Evolutionary conservation across 768 basidiomycete genomes (phyloP), one percentile per base, ranked within the genome.

Genomic region (Boletellus emodensis): DNA sequence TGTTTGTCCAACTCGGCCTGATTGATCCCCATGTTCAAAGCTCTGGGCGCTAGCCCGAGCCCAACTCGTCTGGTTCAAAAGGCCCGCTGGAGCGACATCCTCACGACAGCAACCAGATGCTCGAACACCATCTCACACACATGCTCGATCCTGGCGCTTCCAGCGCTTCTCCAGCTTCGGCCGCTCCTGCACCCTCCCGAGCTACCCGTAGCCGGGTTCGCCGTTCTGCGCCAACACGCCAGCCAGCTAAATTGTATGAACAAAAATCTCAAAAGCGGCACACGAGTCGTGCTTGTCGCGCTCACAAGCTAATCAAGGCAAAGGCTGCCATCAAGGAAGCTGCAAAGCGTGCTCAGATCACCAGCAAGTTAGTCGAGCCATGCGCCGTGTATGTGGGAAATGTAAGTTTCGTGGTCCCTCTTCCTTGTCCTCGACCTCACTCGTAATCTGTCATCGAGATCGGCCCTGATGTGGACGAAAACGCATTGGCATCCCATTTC

Each of bases 381-480:
- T 64, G 62, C 30, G 71, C 69, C 51, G 72, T 81, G 20, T 85
- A 72, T 56, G 79, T 84, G 17, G 84, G 85, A 36, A 86, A 86
- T 60, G 85, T 86, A 57, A 53, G 82, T 70, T 13, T 5, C 30
- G 11, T 12, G 6, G 6, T 34, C 9, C 10, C 32, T n/a, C n/a
- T 38, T 42, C 38, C 22, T 8, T 46, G 40, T 40, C 20, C 11
- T 26, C 33, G 8, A 30, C 39, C 40, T 44, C 40, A 46, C 30
- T 55, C 30, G 44, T 42, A 15, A 56, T 35, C 10, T 28, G 35
- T 49, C 45, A 40, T 35, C 50, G 52, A 75, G 72, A 42, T 75
- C 28, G 60, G 69, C 38, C 66, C 73, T 3, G 55, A 53, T 0
- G 55, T 59, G 18, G 59, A 62, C 15, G 64, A 70, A 50, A n/a